Evolutionary conservation across 345 rosid species (phyloP).

Genomic region (Litchi chinensis): DNA sequence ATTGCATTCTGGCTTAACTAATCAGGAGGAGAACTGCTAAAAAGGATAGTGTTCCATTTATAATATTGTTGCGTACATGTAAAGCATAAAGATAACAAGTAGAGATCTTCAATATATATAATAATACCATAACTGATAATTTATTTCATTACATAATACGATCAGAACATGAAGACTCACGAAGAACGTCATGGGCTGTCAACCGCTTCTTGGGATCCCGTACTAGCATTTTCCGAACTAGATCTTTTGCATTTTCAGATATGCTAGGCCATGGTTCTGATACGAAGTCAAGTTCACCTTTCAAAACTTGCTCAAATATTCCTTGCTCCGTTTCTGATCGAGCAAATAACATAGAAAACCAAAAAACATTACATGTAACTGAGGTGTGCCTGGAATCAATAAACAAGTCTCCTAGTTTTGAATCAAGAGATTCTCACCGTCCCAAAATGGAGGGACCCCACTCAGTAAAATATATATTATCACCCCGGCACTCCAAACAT

Average conservation of each 20-base stretch:
- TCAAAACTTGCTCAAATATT: constrained; percentile 92
- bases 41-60: background rate
- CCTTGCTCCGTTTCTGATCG: constrained; percentile 93
- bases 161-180: constrained; percentile 51
- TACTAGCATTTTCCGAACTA: constrained; percentile 80
- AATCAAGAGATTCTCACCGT: constrained; percentile 52
- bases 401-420: background rate
- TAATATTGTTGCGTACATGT: background rate
- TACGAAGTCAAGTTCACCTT: constrained; percentile 82
- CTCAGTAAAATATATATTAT: constrained; percentile 81
- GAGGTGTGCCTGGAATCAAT: constrained; percentile 18
- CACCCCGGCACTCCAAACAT: constrained; percentile 99
- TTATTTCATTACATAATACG: background rate
- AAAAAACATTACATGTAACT: constrained; percentile 21
- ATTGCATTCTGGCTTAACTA: background rate
- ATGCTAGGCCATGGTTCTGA: constrained; percentile 98
- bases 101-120: background rate
- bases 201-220: constrained; percentile 82
- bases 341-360: constrained; percentile 18
- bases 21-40: background rate
- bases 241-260: constrained; percentile 86
- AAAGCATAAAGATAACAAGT: background rate
- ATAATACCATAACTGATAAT: background rate
- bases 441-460: constrained; percentile 99
- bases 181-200: constrained; percentile 86